Conservation (phyloP, 257 asterid species). For the Solanum paucissectum region DNA sequence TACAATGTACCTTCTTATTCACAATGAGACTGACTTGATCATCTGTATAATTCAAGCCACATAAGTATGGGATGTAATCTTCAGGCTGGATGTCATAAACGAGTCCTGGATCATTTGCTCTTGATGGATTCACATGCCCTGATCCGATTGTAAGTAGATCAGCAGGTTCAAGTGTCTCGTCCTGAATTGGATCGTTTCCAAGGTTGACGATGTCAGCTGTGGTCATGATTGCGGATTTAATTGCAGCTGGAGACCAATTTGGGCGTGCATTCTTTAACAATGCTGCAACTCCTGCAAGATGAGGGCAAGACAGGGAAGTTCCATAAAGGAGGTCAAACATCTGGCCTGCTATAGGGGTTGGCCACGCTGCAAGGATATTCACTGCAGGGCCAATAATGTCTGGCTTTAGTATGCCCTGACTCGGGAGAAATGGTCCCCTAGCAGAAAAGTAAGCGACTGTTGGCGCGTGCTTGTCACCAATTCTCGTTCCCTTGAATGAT, state of each 20-base stretch:
- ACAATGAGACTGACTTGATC: neutral
- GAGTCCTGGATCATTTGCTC: constrained; percentile 9
- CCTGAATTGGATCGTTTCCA: neutral
- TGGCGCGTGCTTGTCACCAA: neutral
- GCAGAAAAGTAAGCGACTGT: neutral
- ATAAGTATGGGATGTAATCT: neutral
- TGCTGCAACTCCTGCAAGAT: neutral
- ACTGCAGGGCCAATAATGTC: neutral
- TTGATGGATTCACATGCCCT: constrained; percentile 12
- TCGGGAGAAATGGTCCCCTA: neutral
- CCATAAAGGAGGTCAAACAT: neutral
- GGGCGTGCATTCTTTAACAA: neutral
- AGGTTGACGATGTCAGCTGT: neutral
- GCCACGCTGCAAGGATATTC: neutral
- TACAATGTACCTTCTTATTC: neutral
- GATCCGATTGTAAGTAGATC: neutral
- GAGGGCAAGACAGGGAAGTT: neutral
- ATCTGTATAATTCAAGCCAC: constrained; percentile 8
- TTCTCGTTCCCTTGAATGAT: neutral
- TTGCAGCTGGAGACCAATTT: neutral
- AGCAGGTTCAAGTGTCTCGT: neutral
- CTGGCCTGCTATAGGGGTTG: too few relatives aligned
- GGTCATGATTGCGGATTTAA: neutral
- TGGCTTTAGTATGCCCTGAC: neutral
- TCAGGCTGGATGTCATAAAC: neutral